Base-by-base conservation (phyloP, 2,329 filamentous ascomycete genomes). In the Chaetomium sp. region DNA sequence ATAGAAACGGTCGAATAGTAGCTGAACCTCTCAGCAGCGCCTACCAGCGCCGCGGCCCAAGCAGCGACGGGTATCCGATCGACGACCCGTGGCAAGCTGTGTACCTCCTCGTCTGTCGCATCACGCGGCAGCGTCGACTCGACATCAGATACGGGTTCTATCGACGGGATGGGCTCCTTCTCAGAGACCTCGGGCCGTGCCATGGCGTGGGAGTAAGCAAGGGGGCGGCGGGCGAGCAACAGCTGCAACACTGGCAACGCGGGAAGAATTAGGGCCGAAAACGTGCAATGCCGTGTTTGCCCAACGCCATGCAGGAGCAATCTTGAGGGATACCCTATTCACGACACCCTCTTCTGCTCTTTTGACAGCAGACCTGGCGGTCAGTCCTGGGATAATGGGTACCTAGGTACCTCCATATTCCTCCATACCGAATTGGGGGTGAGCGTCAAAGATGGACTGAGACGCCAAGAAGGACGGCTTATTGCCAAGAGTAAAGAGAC, bases 401-500 rank as follows among this genome's bases (percentile, higher is more conserved):
- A 23, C n/a, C 45, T n/a, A 23, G n/a, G 19, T 23, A 47, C 38
- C 16, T 16, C 45, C 19, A 47, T 9, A 19, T 47, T 47, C 33
- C 13, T 10, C 21, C 23, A 47, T 16, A 42, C 16, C 16, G 38
- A 42, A 16, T 16, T 16, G n/a, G 16, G 38, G 38, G 38, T 42
- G 4, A 7, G 38, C 16, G 38, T 42, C 16, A 29, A 42, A 42
- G 38, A 42, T 16, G 38, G 38, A 42, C 1, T 6, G 38, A 42
- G 38, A 47, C 45, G 45, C 45, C 45, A 47, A 47, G 45, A 47
- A 47, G 3, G n/a, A 23, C 12, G 45, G 45, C 45, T 47, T 7
- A 8, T 21, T 47, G 45, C 45, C 45, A 47, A 19, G 19, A 35
- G 50, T 35, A 50, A 61, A 61, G 59, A n/a, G 19, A 35, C 59